Conservation (phyloP, 163 green algal species). For the Volvox carteri region DNA sequence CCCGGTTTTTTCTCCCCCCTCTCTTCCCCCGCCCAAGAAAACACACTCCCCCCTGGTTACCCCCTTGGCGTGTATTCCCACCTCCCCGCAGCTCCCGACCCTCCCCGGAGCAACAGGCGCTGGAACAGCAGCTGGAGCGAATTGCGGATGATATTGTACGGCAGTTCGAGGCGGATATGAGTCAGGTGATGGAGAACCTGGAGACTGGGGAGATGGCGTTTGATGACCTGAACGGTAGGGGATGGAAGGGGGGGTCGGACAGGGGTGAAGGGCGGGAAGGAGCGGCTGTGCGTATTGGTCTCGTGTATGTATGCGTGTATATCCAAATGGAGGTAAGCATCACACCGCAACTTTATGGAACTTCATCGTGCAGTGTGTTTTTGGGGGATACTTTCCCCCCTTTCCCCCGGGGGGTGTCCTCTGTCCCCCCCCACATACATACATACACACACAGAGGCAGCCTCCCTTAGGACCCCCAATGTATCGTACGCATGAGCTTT, state of each 20-base stretch:
- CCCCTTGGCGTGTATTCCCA: not conserved
- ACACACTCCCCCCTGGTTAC: not conserved
- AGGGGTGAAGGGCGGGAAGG: not conserved
- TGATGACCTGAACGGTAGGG: conserved; percentile 85
- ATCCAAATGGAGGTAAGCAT: too few relatives aligned
- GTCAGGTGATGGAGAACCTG: conserved; percentile 85
- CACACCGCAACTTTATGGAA: too few relatives aligned
- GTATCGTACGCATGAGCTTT: too few relatives aligned
- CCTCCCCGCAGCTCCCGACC: not conserved
- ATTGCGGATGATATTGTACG: conserved; percentile 74
- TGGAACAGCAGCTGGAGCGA: conserved; percentile 65
- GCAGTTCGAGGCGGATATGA: conserved; percentile 86
- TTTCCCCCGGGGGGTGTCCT: too few relatives aligned
- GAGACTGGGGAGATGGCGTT: conserved; percentile 77
- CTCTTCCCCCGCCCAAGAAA: too few relatives aligned
- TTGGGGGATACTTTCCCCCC: not conserved
- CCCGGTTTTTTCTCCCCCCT: not conserved
- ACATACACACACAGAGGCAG: too few relatives aligned
- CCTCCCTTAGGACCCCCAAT: too few relatives aligned
- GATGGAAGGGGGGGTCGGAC: not conserved
- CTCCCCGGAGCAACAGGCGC: not conserved
- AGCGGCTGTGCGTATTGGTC: not conserved
- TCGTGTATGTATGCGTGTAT: too few relatives aligned
- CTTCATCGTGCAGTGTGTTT: too few relatives aligned
- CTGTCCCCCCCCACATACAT: too few relatives aligned